Conservation (phyloP, 352 stramenopile species). For the Phytophthora megakarya region DNA sequence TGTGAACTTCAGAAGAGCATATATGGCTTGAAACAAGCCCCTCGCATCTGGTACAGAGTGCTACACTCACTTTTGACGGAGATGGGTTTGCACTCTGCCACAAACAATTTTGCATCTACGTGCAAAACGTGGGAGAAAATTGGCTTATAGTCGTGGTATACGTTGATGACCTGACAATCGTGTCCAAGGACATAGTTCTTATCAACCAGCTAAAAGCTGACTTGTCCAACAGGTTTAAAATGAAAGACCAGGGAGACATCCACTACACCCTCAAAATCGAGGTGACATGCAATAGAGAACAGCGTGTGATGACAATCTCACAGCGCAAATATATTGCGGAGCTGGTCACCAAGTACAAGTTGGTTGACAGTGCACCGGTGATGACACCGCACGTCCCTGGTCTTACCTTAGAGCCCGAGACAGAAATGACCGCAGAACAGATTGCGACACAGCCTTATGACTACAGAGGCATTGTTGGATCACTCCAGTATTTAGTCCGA, state of each 20-base stretch:
- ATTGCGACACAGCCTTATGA: constrained; percentile 28
- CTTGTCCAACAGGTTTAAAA: constrained; percentile 34
- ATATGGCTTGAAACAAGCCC: constrained; percentile 17
- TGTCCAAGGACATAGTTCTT: constrained; percentile 15
- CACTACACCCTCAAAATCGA: constrained; percentile 35
- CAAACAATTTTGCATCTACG: constrained; percentile 37
- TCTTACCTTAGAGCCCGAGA: constrained; percentile 21
- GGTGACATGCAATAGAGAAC: neutral
- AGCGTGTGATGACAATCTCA: constrained; percentile 13
- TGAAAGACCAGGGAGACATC: constrained; percentile 40
- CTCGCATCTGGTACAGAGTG: constrained; percentile 28
- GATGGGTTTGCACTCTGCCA: constrained; percentile 31
- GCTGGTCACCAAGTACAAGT: constrained; percentile 7
- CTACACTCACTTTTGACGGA: constrained; percentile 20
- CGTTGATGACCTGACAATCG: constrained; percentile 37
- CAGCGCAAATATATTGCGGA: constrained; percentile 25
- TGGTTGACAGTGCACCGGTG: constrained; percentile 1
- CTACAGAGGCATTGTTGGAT: constrained; percentile 27
- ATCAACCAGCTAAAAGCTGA: constrained; percentile 28
- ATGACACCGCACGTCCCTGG: constrained; percentile 12
- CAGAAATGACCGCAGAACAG: constrained; percentile 17
- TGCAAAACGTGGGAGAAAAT: constrained; percentile 38
- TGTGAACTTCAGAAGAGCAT: constrained; percentile 26
- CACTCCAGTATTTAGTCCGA: constrained; percentile 35
- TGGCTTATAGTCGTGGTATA: constrained; percentile 35